Evolutionary conservation across 2,329 filamentous ascomycete species (phyloP), one percentile per base, ranked within the genome.

Genomic region (Tolypocladium album): DNA sequence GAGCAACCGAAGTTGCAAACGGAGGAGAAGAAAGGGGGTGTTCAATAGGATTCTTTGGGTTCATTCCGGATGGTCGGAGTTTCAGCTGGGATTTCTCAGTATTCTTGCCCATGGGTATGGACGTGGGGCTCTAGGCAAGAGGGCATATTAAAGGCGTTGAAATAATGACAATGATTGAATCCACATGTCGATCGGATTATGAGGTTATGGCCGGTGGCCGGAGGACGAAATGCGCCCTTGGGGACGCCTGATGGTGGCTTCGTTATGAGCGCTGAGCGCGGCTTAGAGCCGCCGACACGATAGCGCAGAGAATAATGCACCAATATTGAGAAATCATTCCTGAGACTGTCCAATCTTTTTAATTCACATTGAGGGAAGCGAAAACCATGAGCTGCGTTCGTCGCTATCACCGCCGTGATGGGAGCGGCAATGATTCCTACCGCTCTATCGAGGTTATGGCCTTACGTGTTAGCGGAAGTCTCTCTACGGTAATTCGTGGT

Each of bases 121-220:
- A 61, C 62, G 59, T 58, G 55, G 66, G 63, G 62, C 61, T 66
- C 60, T 63, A 58, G 64, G 63, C 61, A 66, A 61, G 62, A 63
- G 53, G 59, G 56, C 64, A 69, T 61, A 64, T 65, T 61, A 64
- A 64, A 60, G 69, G 69, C 69, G 69, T 71, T 70, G 62, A 65
- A 64, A 60, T 64, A 61, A 59, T 55, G 56, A 43, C 50, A n/a
- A 59, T 42, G 47, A 47, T 38, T 22, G 45, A 50, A 60, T n/a
- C 36, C 39, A 40, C 3, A 56, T 24, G 40, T 22, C 13, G 6
- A 36, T n/a, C 36, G n/a, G 45, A 24, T 27, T 13, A 50, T 17
- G 47, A 52, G 47, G 24, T 20, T 36, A 31, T n/a, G 47, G 47
- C 27, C 47, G 3, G 34, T 34, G 15, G 5, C 4, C 27, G 3